phyloP scores from a whole-genome alignment of 1,139 yeast genomes.

The Magnusiomyces sp. region DNA sequence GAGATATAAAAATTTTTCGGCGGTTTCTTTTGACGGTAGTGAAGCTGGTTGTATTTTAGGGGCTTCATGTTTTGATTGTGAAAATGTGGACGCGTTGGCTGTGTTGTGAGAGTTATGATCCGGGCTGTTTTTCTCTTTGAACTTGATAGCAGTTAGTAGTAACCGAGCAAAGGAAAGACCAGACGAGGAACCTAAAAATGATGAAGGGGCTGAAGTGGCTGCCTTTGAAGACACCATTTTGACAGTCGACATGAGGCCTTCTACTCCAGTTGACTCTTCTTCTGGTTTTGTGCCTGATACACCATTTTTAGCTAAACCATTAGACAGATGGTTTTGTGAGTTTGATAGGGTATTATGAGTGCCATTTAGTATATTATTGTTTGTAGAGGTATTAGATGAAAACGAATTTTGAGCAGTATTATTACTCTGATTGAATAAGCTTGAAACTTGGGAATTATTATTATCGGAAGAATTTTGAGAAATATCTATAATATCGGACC shows the following conservation, averaged over 20 bases:
- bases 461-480: not conserved
- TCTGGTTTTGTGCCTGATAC: too few species aligned
- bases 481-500: too few species aligned
- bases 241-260: conserved; percentile 23
- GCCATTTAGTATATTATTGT: not conserved
- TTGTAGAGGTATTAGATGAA: not conserved
- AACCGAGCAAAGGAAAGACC: conserved; percentile 68
- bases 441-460: not conserved
- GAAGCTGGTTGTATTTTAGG: conserved; percentile 37
- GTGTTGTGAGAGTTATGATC: not conserved
- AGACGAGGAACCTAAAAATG: conserved; percentile 46
- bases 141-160: conserved; percentile 67
- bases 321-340: not conserved
- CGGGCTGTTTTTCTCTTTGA: conserved; percentile 33
- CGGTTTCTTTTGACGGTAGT: conserved; percentile 64
- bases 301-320: not conserved
- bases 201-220: conserved; percentile 27
- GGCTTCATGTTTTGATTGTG: conserved; percentile 1
- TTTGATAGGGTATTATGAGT: not conserved
- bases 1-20: conserved; percentile 55
- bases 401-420: not conserved
- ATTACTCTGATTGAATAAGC: not conserved
- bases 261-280: conserved; percentile 15
- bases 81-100: conserved; percentile 10
- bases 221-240: conserved; percentile 26